These are phyloP conservation scores for Haematococcus sp. DNA, from an alignment of 139 green algal genomes.

Conservation along the genomic window DNA sequence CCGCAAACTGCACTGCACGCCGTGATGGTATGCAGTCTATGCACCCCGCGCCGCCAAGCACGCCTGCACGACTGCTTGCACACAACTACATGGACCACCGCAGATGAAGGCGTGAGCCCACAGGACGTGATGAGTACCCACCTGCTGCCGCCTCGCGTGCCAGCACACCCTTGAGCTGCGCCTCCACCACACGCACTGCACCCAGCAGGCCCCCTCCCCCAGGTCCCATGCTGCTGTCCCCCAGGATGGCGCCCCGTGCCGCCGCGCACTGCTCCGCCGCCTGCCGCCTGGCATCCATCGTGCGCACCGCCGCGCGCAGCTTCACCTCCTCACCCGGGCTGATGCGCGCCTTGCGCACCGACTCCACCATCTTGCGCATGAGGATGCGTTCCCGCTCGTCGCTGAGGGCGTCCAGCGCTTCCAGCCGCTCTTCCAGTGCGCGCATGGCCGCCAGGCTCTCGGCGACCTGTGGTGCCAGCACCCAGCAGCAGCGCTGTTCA, in stretches of 20 bases:
- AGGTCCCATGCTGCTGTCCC: not conserved
- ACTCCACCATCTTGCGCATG: conserved; percentile 31
- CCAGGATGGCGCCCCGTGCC: not conserved
- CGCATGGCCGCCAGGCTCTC: not conserved
- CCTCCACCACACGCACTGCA: conserved; percentile 22
- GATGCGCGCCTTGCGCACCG: conserved; percentile 29
- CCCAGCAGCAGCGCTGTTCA: too few species aligned
- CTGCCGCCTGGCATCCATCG: conserved; percentile 25
- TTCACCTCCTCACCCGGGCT: conserved; percentile 11
- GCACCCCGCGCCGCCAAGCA: too few species aligned
- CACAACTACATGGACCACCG: too few species aligned
- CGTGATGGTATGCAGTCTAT: too few species aligned
- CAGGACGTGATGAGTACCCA: not conserved
- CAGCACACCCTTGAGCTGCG: conserved; percentile 24
- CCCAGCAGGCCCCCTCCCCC: not conserved
- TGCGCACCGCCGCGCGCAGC: conserved; percentile 16
- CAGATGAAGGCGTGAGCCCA: too few species aligned
- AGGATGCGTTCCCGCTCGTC: not conserved
- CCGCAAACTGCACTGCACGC: too few species aligned
- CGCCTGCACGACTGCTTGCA: too few species aligned
- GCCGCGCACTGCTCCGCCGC: conserved; percentile 25
- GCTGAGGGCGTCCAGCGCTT: conserved; percentile 10
- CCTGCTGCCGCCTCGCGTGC: conserved; percentile 14
- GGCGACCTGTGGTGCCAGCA: not conserved
- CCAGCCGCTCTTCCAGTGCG: not conserved